These are phyloP conservation scores for Leccinum variicolor DNA, from an alignment of 768 basidiomycete genomes.

Conservation along the genomic window DNA sequence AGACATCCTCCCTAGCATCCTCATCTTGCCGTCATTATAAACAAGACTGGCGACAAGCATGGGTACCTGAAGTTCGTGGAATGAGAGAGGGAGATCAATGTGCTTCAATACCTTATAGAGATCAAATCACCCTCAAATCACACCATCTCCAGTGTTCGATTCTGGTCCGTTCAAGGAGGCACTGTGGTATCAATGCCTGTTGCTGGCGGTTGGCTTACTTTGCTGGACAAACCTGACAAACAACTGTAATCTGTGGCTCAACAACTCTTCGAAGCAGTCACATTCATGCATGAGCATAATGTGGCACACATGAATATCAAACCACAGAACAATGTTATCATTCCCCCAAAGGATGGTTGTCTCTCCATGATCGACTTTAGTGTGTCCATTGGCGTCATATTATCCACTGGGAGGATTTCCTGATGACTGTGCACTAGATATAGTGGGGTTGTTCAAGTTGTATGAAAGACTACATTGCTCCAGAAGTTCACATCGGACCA, in stretches of 20 bases:
- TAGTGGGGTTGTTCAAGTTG: not conserved
- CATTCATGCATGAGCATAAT: slow-evolving; percentile 13
- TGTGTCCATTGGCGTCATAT: not conserved
- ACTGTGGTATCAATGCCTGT: not conserved
- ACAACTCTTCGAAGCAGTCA: slow-evolving; percentile 4
- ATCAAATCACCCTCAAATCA: slow-evolving; percentile 6
- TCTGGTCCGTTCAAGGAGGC: slow-evolving; percentile 2
- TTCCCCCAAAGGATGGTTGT: not conserved
- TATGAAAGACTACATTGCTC: not conserved
- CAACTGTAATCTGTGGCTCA: not conserved
- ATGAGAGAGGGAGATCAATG: slow-evolving; percentile 1
- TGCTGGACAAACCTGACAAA: not conserved
- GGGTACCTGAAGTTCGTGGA: slow-evolving; percentile 12
- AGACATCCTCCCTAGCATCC: slow-evolving; percentile 9
- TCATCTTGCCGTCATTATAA: slow-evolving; percentile 2
- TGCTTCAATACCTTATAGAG: slow-evolving; percentile 6
- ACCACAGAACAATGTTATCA: not conserved
- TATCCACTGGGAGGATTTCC: no score
- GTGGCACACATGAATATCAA: slow-evolving; percentile 19
- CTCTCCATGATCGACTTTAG: not conserved
- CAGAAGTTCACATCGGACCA: not conserved
- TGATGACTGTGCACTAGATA: not conserved
- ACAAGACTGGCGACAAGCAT: not conserved
- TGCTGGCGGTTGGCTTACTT: not conserved
- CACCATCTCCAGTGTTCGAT: slow-evolving; percentile 4